phyloP scores from a whole-genome alignment of 179 eudicot species.

The Actinidia arguta region DNA sequence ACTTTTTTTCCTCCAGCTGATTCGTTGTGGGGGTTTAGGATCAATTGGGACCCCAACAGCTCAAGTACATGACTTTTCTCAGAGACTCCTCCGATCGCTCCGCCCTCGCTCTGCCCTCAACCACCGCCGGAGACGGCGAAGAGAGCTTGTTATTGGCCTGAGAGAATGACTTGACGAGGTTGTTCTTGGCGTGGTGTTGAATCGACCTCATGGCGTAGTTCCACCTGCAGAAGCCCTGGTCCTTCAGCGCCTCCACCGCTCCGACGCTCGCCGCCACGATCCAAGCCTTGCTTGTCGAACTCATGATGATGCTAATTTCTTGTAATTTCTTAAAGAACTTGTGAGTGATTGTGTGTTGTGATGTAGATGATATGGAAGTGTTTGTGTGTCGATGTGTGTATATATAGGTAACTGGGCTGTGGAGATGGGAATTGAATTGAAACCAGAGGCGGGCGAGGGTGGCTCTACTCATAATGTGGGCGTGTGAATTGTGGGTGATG shows the following conservation, averaged over 20 bases:
- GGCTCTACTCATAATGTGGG: not conserved
- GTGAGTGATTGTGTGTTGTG: not conserved
- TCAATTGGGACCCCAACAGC: conserved; percentile 31
- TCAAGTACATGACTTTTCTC: conserved; percentile 28
- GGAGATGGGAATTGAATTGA: not conserved
- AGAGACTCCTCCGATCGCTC: conserved; percentile 28
- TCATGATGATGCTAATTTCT: conserved; percentile 16
- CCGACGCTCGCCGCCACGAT: conserved; percentile 36
- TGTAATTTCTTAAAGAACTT: not conserved
- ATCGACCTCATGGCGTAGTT: conserved; percentile 32
- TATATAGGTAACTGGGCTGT: not conserved
- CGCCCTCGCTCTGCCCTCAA: conserved; percentile 1
- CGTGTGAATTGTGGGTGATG: not conserved
- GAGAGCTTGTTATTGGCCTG: conserved; percentile 24
- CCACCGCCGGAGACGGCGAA: conserved; percentile 18
- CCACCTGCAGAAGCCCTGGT: conserved; percentile 45
- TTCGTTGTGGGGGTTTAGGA: not conserved
- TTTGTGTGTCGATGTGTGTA: not conserved
- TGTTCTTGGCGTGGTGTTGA: conserved; percentile 32
- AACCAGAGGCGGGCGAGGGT: not conserved
- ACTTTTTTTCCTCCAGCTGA: not conserved
- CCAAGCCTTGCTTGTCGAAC: conserved; percentile 35
- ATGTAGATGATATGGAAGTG: not conserved
- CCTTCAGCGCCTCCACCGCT: conserved; percentile 38
- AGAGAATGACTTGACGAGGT: conserved; percentile 27